Evolutionary conservation across 768 basidiomycete genomes (phyloP).

Genomic region (Hemileccinum rubropunctum): DNA sequence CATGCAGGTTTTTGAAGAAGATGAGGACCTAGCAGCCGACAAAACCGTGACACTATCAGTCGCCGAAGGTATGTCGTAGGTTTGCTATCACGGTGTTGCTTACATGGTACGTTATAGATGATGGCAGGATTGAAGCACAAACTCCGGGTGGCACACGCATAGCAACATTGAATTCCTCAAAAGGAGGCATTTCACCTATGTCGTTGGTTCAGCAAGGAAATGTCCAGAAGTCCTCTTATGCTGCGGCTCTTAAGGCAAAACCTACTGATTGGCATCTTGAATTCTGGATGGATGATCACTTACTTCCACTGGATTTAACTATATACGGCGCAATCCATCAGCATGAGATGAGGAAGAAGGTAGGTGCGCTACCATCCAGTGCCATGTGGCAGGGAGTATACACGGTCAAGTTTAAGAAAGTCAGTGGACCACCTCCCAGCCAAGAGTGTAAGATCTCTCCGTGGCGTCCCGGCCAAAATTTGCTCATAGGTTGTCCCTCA

Average conservation of each 20-base stretch:
- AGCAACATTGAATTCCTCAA: constrained; percentile 72
- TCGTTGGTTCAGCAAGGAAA: constrained; percentile 32
- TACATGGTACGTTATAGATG: constrained; percentile 51
- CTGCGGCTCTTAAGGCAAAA: constrained; percentile 88
- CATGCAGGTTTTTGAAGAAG: constrained; percentile 77
- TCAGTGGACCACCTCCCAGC: constrained; percentile 71
- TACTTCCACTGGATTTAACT: constrained; percentile 82
- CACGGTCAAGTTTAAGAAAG: constrained; percentile 91
- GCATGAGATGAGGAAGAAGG: constrained; percentile 77
- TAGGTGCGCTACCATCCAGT: constrained; percentile 58
- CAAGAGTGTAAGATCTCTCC: constrained; percentile 51
- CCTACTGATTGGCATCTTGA: constrained; percentile 97
- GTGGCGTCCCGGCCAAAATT: not conserved
- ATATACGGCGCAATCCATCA: constrained; percentile 97
- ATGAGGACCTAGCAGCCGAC: constrained; percentile 70
- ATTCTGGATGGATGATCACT: constrained; percentile 89
- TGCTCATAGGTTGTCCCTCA: constrained; percentile 17
- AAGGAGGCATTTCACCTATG: constrained; percentile 42
- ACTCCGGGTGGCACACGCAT: constrained; percentile 96
- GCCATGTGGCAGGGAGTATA: constrained; percentile 90
- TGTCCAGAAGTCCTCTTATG: constrained; percentile 68
- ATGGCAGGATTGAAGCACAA: constrained; percentile 91
- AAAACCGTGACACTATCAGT: constrained; percentile 86
- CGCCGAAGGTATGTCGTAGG: constrained; percentile 57
- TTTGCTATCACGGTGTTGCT: constrained; percentile 1